Evolutionary conservation across 306 rosid genomes (phyloP).

Genomic region (Erythrophleum fordii): DNA sequence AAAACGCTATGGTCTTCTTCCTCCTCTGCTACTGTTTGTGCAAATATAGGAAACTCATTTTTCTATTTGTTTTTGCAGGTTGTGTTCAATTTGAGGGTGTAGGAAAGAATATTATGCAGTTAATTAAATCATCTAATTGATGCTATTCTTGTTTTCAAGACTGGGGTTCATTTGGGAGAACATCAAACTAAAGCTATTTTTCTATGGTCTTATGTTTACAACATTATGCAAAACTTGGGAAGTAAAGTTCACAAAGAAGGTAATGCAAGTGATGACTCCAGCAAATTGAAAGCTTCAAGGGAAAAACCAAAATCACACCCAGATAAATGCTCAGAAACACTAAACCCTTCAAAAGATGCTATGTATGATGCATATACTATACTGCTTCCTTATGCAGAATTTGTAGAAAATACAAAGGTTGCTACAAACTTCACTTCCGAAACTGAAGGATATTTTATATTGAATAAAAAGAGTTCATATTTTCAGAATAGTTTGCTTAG

Average conservation of each 20-base stretch:
- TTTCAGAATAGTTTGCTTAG: background rate
- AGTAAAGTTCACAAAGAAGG: constrained; percentile 36
- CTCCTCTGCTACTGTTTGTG: no score
- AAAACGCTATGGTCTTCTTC: no score
- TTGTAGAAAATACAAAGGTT: constrained; percentile 45
- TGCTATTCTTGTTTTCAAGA: background rate
- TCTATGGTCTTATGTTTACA: constrained; percentile 86
- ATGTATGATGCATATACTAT: constrained; percentile 47
- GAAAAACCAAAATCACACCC: constrained; percentile 40
- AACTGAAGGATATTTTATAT: background rate
- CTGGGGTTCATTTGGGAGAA: constrained; percentile 30
- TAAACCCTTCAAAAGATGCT: constrained; percentile 42
- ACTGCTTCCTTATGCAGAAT: constrained; percentile 47
- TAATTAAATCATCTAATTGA: background rate
- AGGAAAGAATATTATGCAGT: no score
- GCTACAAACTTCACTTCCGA: constrained; percentile 3
- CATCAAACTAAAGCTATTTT: constrained; percentile 68
- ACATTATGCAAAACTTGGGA: constrained; percentile 67
- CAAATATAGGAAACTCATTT: no score
- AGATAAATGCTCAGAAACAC: constrained; percentile 43
- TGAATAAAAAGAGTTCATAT: background rate
- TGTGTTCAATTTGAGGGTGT: no score
- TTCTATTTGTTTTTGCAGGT: no score
- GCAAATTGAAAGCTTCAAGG: constrained; percentile 35
- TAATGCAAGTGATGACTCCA: background rate